phyloP scores from a whole-genome alignment of 2,329 filamentous ascomycete species.

The Colletotrichum cordylinicola region DNA sequence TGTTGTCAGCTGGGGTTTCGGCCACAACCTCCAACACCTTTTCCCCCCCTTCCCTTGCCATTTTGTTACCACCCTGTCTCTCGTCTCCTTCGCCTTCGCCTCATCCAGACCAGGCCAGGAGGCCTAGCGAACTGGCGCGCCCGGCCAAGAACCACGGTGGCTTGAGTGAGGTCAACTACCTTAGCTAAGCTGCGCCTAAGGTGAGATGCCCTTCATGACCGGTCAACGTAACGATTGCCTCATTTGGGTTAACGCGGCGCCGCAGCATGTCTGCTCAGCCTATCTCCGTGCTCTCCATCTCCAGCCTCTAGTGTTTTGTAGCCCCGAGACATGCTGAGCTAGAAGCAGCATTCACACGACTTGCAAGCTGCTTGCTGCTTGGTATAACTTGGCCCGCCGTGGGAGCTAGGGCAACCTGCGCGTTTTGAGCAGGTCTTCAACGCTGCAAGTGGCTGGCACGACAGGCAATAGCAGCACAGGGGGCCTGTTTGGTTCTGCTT shows the following conservation, averaged over 20 bases:
- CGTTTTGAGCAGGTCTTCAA: background rate
- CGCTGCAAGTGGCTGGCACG: background rate
- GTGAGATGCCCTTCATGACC: background rate
- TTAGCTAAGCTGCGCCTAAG: background rate
- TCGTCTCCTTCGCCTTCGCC: background rate
- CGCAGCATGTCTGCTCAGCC: background rate
- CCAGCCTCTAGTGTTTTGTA: background rate
- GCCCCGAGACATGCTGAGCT: background rate
- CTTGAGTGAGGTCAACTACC: background rate
- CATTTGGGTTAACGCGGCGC: constrained; percentile 5
- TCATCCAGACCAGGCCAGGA: background rate
- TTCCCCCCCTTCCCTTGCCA: background rate
- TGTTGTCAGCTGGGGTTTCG: background rate
- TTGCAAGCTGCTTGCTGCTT: background rate
- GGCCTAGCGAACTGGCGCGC: background rate
- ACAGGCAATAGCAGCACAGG: background rate
- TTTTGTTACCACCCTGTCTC: background rate
- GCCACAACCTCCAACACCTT: background rate
- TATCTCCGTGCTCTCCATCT: background rate
- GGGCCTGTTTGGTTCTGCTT: background rate
- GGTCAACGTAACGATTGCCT: constrained; percentile 18
- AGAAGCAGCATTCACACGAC: background rate
- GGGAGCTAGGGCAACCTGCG: background rate
- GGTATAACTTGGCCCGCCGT: background rate
- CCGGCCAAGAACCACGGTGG: background rate